These are phyloP conservation scores for Aspergillus intermedius DNA, from an alignment of 2,329 filamentous ascomycete species.

Conservation along the genomic window DNA sequence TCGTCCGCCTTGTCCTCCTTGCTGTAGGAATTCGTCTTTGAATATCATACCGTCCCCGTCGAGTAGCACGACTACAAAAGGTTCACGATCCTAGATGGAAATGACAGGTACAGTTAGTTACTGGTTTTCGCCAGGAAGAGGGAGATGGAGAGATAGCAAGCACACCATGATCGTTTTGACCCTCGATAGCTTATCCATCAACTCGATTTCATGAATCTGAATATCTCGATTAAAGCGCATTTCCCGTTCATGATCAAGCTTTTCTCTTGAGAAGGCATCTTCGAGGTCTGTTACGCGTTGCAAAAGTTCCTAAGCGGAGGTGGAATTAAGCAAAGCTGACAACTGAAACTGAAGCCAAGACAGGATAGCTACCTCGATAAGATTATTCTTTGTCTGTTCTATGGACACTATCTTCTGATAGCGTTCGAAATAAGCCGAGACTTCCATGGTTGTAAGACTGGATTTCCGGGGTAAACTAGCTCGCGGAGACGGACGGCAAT, in stretches of 20 bases:
- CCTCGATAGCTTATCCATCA: slow-evolving; percentile 42
- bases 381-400: slow-evolving; percentile 42
- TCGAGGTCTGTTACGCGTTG: slow-evolving; percentile 40
- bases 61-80: slow-evolving; percentile 49
- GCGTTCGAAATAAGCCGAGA: slow-evolving; percentile 33
- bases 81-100: slow-evolving; percentile 42
- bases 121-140: background rate
- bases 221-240: slow-evolving; percentile 43
- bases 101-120: slow-evolving; percentile 2
- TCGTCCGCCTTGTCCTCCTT: slow-evolving; percentile 48
- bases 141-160: background rate
- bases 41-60: slow-evolving; percentile 54
- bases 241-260: slow-evolving; percentile 44
- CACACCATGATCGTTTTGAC: slow-evolving; percentile 42
- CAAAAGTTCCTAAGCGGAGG: slow-evolving; percentile 37
- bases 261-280: slow-evolving; percentile 36
- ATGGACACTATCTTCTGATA: slow-evolving; percentile 39
- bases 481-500: slow-evolving; percentile 2
- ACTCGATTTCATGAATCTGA: slow-evolving; percentile 41
- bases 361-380: slow-evolving; percentile 39
- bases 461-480: slow-evolving; percentile 1
- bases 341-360: background rate
- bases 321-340: background rate
- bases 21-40: slow-evolving; percentile 43
- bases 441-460: slow-evolving; percentile 22